Evolutionary conservation across 2,329 filamentous ascomycete species (phyloP).

Genomic region (Colletotrichum sp.): DNA sequence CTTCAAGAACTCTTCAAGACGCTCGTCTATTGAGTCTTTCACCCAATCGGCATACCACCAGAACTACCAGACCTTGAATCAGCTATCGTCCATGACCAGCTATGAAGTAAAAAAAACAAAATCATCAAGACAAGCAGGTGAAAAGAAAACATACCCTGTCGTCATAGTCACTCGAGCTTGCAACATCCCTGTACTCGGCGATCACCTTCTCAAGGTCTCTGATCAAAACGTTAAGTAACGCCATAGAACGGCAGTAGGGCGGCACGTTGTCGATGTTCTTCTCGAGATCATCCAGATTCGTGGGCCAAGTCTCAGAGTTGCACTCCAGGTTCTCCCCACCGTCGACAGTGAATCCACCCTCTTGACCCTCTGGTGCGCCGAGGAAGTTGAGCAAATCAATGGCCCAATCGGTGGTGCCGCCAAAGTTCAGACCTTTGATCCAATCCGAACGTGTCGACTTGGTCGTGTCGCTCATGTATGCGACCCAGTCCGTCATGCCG

Average conservation of each 20-base stretch:
- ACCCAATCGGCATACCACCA: not conserved
- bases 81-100: not conserved
- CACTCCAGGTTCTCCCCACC: not conserved
- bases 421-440: constrained; percentile 12
- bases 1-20: not conserved
- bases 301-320: not conserved
- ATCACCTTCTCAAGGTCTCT: not conserved
- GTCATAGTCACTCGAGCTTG: not conserved
- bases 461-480: constrained; percentile 23
- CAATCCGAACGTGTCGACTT: not conserved
- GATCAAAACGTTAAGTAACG: not conserved
- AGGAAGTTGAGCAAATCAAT: constrained; percentile 20
- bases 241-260: not conserved
- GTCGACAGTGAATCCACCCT: not conserved
- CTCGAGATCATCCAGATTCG: not conserved
- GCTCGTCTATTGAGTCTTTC: not conserved
- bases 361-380: not conserved
- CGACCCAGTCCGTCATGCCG: constrained; percentile 21
- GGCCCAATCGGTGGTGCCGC: constrained; percentile 25
- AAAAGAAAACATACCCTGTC: not conserved
- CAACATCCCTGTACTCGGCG: not conserved
- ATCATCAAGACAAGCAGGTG: not conserved
- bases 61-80: not conserved
- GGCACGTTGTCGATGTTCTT: not conserved
- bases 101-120: not conserved